Evolutionary conservation across 2,329 filamentous ascomycete species (phyloP).

Genomic region (Sclerotinia glacialis): DNA sequence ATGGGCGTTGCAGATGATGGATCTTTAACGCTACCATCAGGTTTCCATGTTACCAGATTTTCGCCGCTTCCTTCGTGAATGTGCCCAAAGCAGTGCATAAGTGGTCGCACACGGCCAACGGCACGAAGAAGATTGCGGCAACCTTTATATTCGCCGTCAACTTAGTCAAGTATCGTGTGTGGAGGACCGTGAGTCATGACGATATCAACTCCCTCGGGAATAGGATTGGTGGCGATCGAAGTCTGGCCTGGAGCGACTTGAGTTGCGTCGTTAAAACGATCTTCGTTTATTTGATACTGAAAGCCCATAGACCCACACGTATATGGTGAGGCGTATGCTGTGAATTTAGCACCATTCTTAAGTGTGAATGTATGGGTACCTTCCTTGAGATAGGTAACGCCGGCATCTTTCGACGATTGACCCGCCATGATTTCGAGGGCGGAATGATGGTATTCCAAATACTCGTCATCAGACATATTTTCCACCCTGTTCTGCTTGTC

Average conservation of each 20-base stretch:
- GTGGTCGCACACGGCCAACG: slow-evolving; percentile 45
- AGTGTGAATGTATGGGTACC: slow-evolving; percentile 31
- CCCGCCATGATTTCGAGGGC: slow-evolving; percentile 22
- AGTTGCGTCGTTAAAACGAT: slow-evolving; percentile 26
- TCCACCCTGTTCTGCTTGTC: slow-evolving; percentile 15
- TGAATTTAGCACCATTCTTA: slow-evolving; percentile 28
- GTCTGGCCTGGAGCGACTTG: slow-evolving; percentile 12
- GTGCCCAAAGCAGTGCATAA: slow-evolving; percentile 57
- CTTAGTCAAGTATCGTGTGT: slow-evolving; percentile 37
- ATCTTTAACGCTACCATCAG: slow-evolving; percentile 33
- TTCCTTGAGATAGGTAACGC: slow-evolving; percentile 28
- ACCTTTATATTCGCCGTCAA: slow-evolving; percentile 41
- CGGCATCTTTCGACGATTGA: slow-evolving; percentile 21
- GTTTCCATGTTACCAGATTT: slow-evolving; percentile 51
- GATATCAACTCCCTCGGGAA: slow-evolving; percentile 38
- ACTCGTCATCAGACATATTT: slow-evolving; percentile 22
- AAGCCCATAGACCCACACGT: slow-evolving; percentile 30
- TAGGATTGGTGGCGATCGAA: slow-evolving; percentile 24
- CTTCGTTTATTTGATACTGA: slow-evolving; percentile 25
- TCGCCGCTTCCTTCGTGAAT: slow-evolving; percentile 59
- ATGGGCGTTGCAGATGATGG: slow-evolving; percentile 37
- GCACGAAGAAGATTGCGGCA: slow-evolving; percentile 48
- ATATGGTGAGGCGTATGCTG: slow-evolving; percentile 32
- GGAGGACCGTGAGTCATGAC: slow-evolving; percentile 45
- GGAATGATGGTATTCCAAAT: slow-evolving; percentile 11